Evolutionary conservation across 1,284 basidiomycete species (phyloP).

Genomic region (Cryptococcus deneoformans): DNA sequence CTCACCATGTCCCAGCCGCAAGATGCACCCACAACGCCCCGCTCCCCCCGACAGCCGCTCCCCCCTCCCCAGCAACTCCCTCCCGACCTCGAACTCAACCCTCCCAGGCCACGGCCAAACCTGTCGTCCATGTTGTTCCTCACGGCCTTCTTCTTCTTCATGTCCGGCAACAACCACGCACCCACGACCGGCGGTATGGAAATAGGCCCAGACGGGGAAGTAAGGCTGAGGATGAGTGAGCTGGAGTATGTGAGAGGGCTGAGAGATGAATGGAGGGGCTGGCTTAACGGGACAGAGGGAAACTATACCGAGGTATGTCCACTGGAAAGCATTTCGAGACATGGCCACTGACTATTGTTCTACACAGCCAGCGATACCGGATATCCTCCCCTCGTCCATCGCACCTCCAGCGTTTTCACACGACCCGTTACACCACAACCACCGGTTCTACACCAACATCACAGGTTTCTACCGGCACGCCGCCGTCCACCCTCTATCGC

Average conservation of each 20-base stretch:
- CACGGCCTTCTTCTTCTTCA: conserved; percentile 49
- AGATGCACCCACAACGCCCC: neutral
- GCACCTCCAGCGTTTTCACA: conserved; percentile 34
- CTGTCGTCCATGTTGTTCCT: conserved; percentile 44
- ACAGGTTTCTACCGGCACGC: conserved; percentile 48
- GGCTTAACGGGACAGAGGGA: conserved; percentile 29
- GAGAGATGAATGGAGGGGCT: conserved; percentile 34
- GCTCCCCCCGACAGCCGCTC: neutral
- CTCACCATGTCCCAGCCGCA: neutral
- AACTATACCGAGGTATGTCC: conserved; percentile 42
- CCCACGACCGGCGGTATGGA: conserved; percentile 16
- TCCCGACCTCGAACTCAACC: too few species aligned
- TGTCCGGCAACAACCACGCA: conserved; percentile 36
- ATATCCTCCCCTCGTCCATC: conserved; percentile 21
- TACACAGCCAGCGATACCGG: conserved; percentile 26
- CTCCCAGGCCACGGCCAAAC: conserved; percentile 22
- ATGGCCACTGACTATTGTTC: neutral
- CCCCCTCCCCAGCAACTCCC: neutral
- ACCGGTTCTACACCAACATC: conserved; percentile 40
- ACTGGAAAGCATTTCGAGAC: neutral
- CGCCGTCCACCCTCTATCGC: conserved; percentile 22
- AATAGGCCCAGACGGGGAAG: conserved; percentile 38
- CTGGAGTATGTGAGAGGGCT: conserved; percentile 25
- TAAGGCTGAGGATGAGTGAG: conserved; percentile 29
- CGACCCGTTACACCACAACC: neutral